Percentiles rank a stretch among this genome's conserved stretches.
Conservation (phyloP, 176 grass and related monocot genomes). For the Stipa capillata region DNA sequence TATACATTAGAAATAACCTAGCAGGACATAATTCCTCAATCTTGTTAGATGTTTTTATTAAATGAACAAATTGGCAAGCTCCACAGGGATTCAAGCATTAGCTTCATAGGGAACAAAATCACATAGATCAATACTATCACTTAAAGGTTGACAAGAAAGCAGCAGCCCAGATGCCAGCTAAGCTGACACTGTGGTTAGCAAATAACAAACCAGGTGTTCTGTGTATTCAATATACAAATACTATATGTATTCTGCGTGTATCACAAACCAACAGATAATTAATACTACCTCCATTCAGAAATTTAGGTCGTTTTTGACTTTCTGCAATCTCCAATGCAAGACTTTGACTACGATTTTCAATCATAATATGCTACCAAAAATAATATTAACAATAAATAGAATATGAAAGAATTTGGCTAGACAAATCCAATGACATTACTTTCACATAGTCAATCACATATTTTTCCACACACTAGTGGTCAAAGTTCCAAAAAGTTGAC, state of each 20-base stretch:
- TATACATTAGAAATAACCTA: not conserved
- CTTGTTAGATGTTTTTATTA: not conserved
- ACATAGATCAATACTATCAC: slow-evolving; percentile 3
- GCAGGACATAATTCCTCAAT: not conserved
- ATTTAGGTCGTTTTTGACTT: too few species aligned
- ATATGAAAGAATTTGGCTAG: too few species aligned
- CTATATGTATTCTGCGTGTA: not conserved
- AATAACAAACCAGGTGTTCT: not conserved
- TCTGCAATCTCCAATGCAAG: too few species aligned
- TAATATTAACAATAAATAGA: too few species aligned
- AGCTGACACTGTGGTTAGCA: not conserved
- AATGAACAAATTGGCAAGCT: slow-evolving; percentile 15
- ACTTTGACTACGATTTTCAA: too few species aligned
- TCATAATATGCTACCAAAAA: too few species aligned
- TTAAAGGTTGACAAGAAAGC: slow-evolving; percentile 15
- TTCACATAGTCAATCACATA: too few species aligned
- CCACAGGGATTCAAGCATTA: not conserved
- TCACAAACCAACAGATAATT: not conserved
- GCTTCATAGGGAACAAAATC: not conserved
- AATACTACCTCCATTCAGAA: too few species aligned
- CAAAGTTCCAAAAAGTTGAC: too few species aligned
- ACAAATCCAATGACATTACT: too few species aligned
- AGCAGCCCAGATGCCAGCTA: not conserved
- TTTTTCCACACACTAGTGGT: too few species aligned
- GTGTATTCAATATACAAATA: not conserved